phyloP scores from a whole-genome alignment of 2,329 filamentous ascomycete species.

The Diaporthe eres region DNA sequence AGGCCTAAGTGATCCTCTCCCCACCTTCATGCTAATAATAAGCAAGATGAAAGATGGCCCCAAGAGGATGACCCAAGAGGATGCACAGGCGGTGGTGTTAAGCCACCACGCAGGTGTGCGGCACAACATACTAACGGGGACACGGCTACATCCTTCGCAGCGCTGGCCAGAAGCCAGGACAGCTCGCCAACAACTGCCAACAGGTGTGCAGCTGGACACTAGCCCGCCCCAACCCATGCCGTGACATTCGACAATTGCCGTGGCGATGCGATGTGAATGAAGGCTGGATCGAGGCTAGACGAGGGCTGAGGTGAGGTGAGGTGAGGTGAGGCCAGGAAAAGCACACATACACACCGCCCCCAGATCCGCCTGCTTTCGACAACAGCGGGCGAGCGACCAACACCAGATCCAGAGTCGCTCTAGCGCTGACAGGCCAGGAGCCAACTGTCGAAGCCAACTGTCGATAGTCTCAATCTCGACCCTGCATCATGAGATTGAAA shows the following conservation, averaged over 20 bases:
- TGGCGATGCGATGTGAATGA: background rate
- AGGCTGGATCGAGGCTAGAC: background rate
- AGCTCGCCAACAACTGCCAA: constrained; percentile 12
- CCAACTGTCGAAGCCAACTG: constrained; percentile 40
- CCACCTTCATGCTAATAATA: constrained; percentile 23
- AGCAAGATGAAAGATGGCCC: constrained; percentile 12
- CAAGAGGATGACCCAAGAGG: constrained; percentile 12
- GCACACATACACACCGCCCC: constrained; percentile 4
- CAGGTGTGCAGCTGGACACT: background rate
- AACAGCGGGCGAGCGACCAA: constrained; percentile 12
- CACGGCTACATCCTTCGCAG: background rate
- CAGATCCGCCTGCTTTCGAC: background rate
- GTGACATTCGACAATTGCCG: constrained; percentile 5
- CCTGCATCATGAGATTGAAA: constrained; percentile 33
- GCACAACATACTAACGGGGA: constrained; percentile 25
- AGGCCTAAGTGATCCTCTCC: constrained; percentile 20
- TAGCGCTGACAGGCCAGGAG: constrained; percentile 38
- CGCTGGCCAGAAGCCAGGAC: background rate
- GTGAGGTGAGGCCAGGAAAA: background rate
- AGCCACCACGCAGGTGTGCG: constrained; percentile 33
- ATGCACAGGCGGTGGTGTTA: constrained; percentile 27
- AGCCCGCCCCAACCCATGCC: constrained; percentile 1
- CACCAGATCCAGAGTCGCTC: constrained; percentile 26
- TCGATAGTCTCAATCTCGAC: constrained; percentile 37
- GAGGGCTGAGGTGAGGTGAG: constrained; percentile 8